phyloP scores from a whole-genome alignment of 768 basidiomycete genomes.

The Panus rudis region DNA sequence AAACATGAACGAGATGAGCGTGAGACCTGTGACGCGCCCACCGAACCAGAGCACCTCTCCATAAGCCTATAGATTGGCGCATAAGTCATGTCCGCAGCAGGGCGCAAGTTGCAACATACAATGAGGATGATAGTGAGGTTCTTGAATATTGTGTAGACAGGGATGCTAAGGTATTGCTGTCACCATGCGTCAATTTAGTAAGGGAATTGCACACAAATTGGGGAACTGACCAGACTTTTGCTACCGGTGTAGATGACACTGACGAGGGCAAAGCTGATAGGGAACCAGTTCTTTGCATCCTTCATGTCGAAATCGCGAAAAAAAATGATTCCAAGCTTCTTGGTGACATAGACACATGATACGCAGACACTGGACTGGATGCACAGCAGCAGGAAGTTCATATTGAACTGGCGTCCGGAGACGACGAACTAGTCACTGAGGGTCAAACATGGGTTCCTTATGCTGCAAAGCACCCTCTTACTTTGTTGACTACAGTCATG shows the following conservation, averaged over 20 bases:
- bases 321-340: conserved; percentile 70
- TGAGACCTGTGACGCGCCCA: conserved; percentile 79
- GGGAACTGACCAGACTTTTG: conserved; percentile 81
- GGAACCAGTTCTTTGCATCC: conserved; percentile 92
- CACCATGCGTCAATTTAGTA: neutral
- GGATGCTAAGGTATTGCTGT: conserved; percentile 95
- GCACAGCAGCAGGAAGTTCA: conserved; percentile 92
- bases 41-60: conserved; percentile 98
- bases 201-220: conserved; percentile 1
- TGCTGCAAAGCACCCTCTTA: conserved; percentile 24
- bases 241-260: conserved; percentile 96
- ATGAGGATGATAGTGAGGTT: conserved; percentile 99
- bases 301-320: conserved; percentile 77
- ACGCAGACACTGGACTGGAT: conserved; percentile 90
- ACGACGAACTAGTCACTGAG: conserved; percentile 70
- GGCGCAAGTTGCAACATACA: conserved; percentile 37
- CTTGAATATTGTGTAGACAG: conserved; percentile 99
- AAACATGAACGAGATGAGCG: conserved; percentile 82
- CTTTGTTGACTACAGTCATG: conserved; percentile 98
- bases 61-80: conserved; percentile 58
- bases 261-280: conserved; percentile 87
- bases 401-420: conserved; percentile 86
- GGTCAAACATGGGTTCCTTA: neutral
- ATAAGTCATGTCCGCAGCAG: conserved; percentile 3
- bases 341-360: conserved; percentile 64